Evolutionary conservation across 1,139 yeast species (phyloP).

Genomic region (Schizosaccharomyces versatilis): DNA sequence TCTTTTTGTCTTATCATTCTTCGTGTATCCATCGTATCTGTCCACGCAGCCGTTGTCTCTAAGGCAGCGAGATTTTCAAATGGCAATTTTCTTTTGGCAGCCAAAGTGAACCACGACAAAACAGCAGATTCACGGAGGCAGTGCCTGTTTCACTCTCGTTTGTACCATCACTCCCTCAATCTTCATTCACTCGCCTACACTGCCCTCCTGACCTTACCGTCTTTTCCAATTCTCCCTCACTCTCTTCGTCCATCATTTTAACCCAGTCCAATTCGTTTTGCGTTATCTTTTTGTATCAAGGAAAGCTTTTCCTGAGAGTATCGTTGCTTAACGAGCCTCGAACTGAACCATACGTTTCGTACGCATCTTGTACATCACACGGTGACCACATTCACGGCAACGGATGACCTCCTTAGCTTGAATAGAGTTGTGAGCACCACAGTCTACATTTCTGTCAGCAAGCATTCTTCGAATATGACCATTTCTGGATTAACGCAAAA

Average conservation of each 20-base stretch:
- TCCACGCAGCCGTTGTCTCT: background rate
- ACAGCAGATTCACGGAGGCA: no score
- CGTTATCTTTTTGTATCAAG: background rate
- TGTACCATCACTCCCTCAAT: no score
- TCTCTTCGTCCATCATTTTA: background rate
- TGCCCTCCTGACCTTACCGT: background rate
- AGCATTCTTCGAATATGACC: no score
- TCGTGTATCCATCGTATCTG: slow-evolving; percentile 2
- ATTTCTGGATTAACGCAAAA: background rate
- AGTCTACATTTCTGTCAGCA: slow-evolving; percentile 37
- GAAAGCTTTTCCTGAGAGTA: slow-evolving; percentile 14
- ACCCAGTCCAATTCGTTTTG: background rate
- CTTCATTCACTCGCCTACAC: background rate
- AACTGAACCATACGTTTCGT: slow-evolving; percentile 80
- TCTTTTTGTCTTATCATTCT: background rate
- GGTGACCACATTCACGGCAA: slow-evolving; percentile 95
- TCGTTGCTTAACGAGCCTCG: slow-evolving; percentile 31
- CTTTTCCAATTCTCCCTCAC: background rate
- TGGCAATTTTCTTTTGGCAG: background rate
- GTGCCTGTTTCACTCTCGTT: no score
- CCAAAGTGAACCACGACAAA: background rate
- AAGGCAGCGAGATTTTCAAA: slow-evolving; percentile 1
- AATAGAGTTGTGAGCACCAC: slow-evolving; percentile 72
- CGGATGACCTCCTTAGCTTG: slow-evolving; percentile 91
- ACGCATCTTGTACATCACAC: slow-evolving; percentile 90